Conservation (phyloP, 768 basidiomycete species). For the Coprinopsis strossmayeri region DNA sequence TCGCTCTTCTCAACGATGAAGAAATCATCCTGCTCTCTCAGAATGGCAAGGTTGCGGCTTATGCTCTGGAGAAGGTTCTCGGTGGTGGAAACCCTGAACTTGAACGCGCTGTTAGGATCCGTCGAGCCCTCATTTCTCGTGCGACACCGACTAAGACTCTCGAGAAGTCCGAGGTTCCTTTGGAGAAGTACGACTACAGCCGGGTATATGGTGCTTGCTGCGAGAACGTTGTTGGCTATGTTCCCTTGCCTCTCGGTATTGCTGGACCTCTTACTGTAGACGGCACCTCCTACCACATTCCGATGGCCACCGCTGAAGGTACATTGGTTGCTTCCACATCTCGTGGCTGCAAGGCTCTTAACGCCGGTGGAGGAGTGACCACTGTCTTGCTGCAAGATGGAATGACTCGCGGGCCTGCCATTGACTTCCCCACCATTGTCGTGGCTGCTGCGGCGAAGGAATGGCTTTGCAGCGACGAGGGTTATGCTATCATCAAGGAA, state of each 20-base stretch:
- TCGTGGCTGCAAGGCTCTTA: slow-evolving; percentile 96
- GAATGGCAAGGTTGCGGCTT: slow-evolving; percentile 90
- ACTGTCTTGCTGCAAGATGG: slow-evolving; percentile 89
- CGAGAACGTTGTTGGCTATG: slow-evolving; percentile 97
- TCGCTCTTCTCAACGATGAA: slow-evolving; percentile 76
- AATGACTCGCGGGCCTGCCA: slow-evolving; percentile 99
- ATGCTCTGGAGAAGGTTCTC: slow-evolving; percentile 93
- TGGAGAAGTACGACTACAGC: slow-evolving; percentile 85
- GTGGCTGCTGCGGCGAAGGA: slow-evolving; percentile 79
- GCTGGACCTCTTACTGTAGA: slow-evolving; percentile 94
- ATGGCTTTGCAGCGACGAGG: slow-evolving; percentile 82
- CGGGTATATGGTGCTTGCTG: slow-evolving; percentile 95
- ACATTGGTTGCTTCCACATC: slow-evolving; percentile 97
- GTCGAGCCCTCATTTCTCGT: slow-evolving; percentile 88
- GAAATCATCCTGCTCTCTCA: slow-evolving; percentile 86
- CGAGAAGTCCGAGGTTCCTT: slow-evolving; percentile 78
- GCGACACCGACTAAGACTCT: slow-evolving; percentile 79
- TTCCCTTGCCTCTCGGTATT: slow-evolving; percentile 92
- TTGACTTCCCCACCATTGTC: slow-evolving; percentile 83
- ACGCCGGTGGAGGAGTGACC: slow-evolving; percentile 90
- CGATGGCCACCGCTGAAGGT: slow-evolving; percentile 99
- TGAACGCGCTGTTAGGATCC: slow-evolving; percentile 80
- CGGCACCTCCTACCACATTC: slow-evolving; percentile 77
- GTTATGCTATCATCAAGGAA: slow-evolving; percentile 64
- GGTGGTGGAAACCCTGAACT: slow-evolving; percentile 44